Evolutionary conservation across 139 green algal species (phyloP), one percentile per base, ranked within the genome.

Genomic region (Micractinium conductrix): DNA sequence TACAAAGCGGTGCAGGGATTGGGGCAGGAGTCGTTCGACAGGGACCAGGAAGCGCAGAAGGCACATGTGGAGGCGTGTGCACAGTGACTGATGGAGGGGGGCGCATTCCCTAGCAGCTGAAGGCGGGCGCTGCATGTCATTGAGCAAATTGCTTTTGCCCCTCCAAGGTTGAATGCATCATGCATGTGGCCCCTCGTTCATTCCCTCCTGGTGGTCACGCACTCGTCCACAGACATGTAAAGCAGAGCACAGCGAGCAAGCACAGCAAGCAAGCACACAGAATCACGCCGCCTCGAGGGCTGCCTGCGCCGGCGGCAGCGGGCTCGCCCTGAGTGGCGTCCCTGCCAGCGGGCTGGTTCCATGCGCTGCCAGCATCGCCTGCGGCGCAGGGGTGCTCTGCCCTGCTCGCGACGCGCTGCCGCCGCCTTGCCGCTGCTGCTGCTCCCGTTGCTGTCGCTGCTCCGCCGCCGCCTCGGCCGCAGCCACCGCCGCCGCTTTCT

Each of bases 1-100:
- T 85, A 74, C 9, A 40, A 79, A 14, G 80, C 65, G 26, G 80
- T 85, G 65, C 8, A 67, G 0, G 30, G 28, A 5, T 28, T 85
- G 70, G 63, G 44, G 8, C 37, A 33, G 6, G 65, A 42, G 0
- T 6, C 28, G 10, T 85, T 85, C 33, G 38, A 26, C 40, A 30
- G 16, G 14, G 65, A 53, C 71, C 80, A 85, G 38, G 40, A 40
- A 35, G 80, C 60, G 12, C 40, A 55, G 35, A 38, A 40, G 50
- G 37, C 2, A 40, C 80, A 85, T 62, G 65, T 62, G 26, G 30
- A 68, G 50, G 42, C 79, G 53, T 85, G 80, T 43, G 19, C 1
- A 30, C 50, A 14, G 28, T 37, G 24, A 48, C 9, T 74, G 19
- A 42, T n/a, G 33, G 43, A 28, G 19, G 60, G 14, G 60, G 60